Conservation (phyloP, 257 asterid species). For the Nicotiana tabacum region DNA sequence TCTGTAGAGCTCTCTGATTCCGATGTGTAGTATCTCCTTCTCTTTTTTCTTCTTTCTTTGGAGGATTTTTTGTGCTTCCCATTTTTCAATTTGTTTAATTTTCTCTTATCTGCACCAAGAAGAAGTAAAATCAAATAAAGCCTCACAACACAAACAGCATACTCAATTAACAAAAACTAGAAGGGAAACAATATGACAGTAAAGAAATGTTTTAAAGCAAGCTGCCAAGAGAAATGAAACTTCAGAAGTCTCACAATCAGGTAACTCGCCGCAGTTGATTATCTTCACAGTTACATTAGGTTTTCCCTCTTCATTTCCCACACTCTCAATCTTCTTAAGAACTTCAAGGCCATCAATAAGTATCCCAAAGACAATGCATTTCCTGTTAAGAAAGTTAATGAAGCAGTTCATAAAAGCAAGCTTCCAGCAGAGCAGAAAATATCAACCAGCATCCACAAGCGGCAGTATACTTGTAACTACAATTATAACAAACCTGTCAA, state of each 20-base stretch:
- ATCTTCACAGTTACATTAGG: slow-evolving; percentile 92
- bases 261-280: slow-evolving; percentile 79
- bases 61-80: slow-evolving; percentile 79
- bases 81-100: slow-evolving; percentile 36
- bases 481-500: slow-evolving; percentile 59
- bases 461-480: neutral
- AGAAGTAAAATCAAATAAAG: neutral
- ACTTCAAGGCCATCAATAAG: slow-evolving; percentile 79
- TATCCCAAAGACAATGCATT: slow-evolving; percentile 80
- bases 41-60: slow-evolving; percentile 62
- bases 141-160: slow-evolving; percentile 28
- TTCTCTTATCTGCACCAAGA: slow-evolving; percentile 34
- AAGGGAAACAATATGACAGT: neutral
- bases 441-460: neutral
- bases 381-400: slow-evolving; percentile 44
- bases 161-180: slow-evolving; percentile 13
- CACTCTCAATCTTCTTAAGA: slow-evolving; percentile 83
- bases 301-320: slow-evolving; percentile 77
- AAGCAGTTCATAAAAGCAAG: neutral
- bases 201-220: neutral
- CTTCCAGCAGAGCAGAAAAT: neutral
- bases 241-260: slow-evolving; percentile 49
- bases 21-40: slow-evolving; percentile 69
- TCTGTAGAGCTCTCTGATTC: slow-evolving; percentile 86
- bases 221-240: slow-evolving; percentile 7